Conservation (phyloP, 495 filamentous ascomycete genomes). For the Bombardia bombarda region DNA sequence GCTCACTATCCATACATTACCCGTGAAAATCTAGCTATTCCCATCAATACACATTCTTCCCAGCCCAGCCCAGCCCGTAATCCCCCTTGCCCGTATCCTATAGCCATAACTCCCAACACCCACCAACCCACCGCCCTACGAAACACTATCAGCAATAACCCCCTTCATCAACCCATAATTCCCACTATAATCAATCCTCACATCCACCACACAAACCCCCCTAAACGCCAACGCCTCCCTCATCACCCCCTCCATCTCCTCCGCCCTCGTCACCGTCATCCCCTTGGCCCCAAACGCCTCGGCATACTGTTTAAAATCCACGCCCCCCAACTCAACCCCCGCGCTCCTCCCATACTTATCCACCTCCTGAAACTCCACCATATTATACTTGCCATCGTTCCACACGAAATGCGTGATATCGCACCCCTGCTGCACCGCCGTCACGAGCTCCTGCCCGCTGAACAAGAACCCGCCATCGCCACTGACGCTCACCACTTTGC, state of each 20-base stretch:
- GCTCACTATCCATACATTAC: too few species aligned
- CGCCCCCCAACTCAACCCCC: conserved; percentile 26
- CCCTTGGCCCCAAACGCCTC: conserved; percentile 31
- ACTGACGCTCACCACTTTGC: conserved; percentile 26
- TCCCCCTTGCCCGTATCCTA: too few species aligned
- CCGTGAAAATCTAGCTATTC: too few species aligned
- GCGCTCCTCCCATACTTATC: conserved; percentile 29
- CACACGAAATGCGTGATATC: conserved; percentile 35
- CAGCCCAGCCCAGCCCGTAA: too few species aligned
- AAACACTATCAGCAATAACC: conserved; percentile 8
- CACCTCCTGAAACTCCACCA: conserved; percentile 36
- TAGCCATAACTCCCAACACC: too few species aligned
- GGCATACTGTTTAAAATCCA: conserved; percentile 29
- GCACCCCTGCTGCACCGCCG: conserved; percentile 31
- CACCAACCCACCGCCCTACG: too few species aligned
- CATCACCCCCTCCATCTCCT: conserved; percentile 24
- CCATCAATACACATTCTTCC: too few species aligned
- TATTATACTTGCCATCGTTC: conserved; percentile 34
- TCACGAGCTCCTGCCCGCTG: conserved; percentile 22
- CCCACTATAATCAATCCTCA: conserved; percentile 26
- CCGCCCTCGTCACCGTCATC: conserved; percentile 14
- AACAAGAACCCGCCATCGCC: conserved; percentile 36
- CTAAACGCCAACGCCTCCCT: conserved; percentile 20
- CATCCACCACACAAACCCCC: conserved; percentile 31
- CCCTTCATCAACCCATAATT: conserved; percentile 15